These are phyloP conservation scores for Saccharomycopsis fermentans DNA, from an alignment of 805 yeast species.

Conservation along the genomic window DNA sequence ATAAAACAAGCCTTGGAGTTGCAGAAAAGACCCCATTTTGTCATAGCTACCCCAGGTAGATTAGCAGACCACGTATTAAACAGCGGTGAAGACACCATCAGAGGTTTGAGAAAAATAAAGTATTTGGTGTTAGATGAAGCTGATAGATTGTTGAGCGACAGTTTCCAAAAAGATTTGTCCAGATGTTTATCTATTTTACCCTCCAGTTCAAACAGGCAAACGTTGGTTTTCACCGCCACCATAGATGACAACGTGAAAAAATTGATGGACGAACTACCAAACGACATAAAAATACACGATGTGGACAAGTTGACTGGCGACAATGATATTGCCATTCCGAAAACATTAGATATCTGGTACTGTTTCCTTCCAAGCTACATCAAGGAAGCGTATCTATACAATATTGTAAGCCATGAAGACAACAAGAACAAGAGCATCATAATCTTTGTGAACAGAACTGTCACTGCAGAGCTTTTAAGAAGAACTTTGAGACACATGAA, in stretches of 20 bases:
- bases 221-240: conserved; percentile 89
- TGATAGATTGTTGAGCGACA: conserved; percentile 75
- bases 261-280: conserved; percentile 52
- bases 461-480: conserved; percentile 79
- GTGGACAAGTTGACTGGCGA: conserved; percentile 41
- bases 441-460: conserved; percentile 84
- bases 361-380: conserved; percentile 78
- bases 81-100: conserved; percentile 80
- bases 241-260: conserved; percentile 86
- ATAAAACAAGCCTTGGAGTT: conserved; percentile 78
- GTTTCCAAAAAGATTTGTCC: conserved; percentile 71
- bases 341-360: conserved; percentile 54
- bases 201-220: conserved; percentile 54
- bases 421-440: conserved; percentile 63
- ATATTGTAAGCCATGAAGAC: conserved; percentile 50
- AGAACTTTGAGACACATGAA: conserved; percentile 66
- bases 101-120: conserved; percentile 68
- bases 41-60: conserved; percentile 95
- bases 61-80: conserved; percentile 82
- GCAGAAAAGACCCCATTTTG: conserved; percentile 81
- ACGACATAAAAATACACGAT: conserved; percentile 58
- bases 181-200: conserved; percentile 70
- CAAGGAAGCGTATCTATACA: conserved; percentile 78
- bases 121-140: conserved; percentile 93
- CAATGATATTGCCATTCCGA: conserved; percentile 73